Evolutionary conservation across 169 alveolate genomes (phyloP), one percentile per base, ranked within the genome.

Genomic region (Cryptosporidium felis): DNA sequence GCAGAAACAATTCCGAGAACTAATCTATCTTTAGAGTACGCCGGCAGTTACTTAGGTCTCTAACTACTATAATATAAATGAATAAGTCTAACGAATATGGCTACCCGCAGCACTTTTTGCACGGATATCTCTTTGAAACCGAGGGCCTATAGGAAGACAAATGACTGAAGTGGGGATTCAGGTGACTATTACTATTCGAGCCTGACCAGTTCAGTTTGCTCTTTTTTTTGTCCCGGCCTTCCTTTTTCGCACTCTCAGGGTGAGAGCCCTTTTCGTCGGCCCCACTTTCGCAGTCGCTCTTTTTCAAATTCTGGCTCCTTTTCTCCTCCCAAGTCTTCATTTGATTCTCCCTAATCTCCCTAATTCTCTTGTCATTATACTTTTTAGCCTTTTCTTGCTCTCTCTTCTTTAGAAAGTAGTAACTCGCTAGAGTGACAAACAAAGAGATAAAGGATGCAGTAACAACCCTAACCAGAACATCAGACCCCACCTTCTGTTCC

Each of bases 111-210:
- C 85, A 74, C 21, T 74, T 74, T 23, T 74, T 74, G 28, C 85
- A 74, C 5, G 67, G 60, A 36, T 56, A 53, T 74, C 67, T 74
- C 26, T 56, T 74, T 12, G 85, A 74, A 21, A 49, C 85, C 14
- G 85, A 74, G 9, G 85, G 85, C 40, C 16, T 74, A 30, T 74
- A 74, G 8, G 85, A 38, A 18, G 85, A 49, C 8, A 74, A 32
- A 53, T 74, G 44, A 38, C 85, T 74, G 28, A 74, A 74, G 18
- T 74, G 85, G 36, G 85, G 85, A 42, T 74, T 74, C n/a, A 74
- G 26, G 26, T 56, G 65, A 26, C 58, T 74, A 45, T 65, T 45
- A 18, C 23, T 21, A 49, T 46, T 65, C 28, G 45, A 16, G 62
- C 81, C 32, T 23, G 34, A 28, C 34, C 45, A 44, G 28, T 32